Conservation (phyloP, 306 rosid genomes). For the Vigna trinervia region DNA sequence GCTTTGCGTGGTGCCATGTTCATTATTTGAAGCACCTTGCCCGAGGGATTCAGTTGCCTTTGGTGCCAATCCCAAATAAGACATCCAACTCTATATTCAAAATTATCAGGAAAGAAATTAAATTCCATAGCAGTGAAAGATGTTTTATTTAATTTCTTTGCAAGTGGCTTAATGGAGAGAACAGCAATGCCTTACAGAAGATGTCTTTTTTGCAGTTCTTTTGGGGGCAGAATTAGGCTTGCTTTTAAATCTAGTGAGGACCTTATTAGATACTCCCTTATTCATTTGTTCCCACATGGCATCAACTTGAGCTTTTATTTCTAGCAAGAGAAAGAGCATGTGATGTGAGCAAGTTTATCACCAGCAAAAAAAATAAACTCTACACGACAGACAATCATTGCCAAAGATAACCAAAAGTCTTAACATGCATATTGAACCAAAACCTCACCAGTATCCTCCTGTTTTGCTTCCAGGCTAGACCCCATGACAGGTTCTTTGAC, state of each 20-base stretch:
- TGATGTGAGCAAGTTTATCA: conserved; percentile 37
- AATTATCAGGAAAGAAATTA: conserved; percentile 32
- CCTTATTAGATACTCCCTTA: conserved; percentile 76
- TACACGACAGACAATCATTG: neutral
- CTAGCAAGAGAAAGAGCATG: conserved; percentile 51
- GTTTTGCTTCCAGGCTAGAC: conserved; percentile 50
- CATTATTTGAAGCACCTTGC: conserved; percentile 52
- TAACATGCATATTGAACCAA: conserved; percentile 33
- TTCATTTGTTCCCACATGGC: conserved; percentile 94
- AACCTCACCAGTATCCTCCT: conserved; percentile 62
- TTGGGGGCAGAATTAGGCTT: conserved; percentile 53
- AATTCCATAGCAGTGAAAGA: conserved; percentile 30
- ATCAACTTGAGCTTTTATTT: conserved; percentile 78
- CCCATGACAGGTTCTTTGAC: conserved; percentile 53
- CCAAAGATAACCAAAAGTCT: conserved; percentile 3
- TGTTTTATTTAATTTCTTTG: neutral
- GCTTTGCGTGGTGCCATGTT: conserved; percentile 42
- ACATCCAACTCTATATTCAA: conserved; percentile 72
- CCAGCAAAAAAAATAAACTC: conserved; percentile 21
- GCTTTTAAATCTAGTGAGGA: conserved; percentile 56
- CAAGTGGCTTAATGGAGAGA: conserved; percentile 15
- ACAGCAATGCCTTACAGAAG: conserved; percentile 66
- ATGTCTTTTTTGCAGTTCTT: conserved; percentile 62
- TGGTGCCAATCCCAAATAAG: conserved; percentile 78
- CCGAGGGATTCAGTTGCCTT: conserved; percentile 55